Percentiles rank a stretch among this genome's conserved stretches.
phyloP scores from a whole-genome alignment of 345 rosid genomes.

The Clarkia xantiana region DNA sequence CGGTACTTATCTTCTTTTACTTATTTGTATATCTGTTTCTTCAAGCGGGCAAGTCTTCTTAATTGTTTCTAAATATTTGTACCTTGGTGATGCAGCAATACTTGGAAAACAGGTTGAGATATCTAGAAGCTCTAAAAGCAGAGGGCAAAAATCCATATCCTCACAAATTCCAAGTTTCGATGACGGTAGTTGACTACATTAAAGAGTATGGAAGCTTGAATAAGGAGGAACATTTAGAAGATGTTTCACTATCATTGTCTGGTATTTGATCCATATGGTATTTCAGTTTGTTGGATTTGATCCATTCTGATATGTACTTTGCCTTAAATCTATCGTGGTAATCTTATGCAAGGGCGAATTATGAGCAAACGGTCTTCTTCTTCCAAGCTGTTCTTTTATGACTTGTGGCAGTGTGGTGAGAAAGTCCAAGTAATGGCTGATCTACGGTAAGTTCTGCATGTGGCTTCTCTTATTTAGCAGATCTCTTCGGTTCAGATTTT shows the following conservation, averaged over 20 bases:
- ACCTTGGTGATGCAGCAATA: slow-evolving; percentile 48
- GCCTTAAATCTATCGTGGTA: slow-evolving; percentile 1
- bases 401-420: slow-evolving; percentile 51
- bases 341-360: slow-evolving; percentile 48
- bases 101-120: too few species aligned
- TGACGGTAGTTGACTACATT: slow-evolving; percentile 51
- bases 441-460: slow-evolving; percentile 38
- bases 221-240: slow-evolving; percentile 68
- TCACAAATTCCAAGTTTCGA: slow-evolving; percentile 48
- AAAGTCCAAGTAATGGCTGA: slow-evolving; percentile 98
- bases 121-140: too few species aligned
- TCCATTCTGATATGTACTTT: not conserved
- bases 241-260: slow-evolving; percentile 43
- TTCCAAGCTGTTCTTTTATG: slow-evolving; percentile 81
- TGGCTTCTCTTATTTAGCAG: slow-evolving; percentile 1
- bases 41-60: not conserved
- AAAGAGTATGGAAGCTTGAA: slow-evolving; percentile 40
- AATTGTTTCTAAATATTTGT: not conserved
- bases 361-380: slow-evolving; percentile 87
- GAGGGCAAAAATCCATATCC: slow-evolving; percentile 80
- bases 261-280: slow-evolving; percentile 20
- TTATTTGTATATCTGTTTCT: not conserved
- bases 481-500: not conserved
- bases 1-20: slow-evolving; percentile 28
- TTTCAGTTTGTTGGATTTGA: not conserved